phyloP scores from a whole-genome alignment of 495 filamentous ascomycete species.

The Cenococcum geophilum region DNA sequence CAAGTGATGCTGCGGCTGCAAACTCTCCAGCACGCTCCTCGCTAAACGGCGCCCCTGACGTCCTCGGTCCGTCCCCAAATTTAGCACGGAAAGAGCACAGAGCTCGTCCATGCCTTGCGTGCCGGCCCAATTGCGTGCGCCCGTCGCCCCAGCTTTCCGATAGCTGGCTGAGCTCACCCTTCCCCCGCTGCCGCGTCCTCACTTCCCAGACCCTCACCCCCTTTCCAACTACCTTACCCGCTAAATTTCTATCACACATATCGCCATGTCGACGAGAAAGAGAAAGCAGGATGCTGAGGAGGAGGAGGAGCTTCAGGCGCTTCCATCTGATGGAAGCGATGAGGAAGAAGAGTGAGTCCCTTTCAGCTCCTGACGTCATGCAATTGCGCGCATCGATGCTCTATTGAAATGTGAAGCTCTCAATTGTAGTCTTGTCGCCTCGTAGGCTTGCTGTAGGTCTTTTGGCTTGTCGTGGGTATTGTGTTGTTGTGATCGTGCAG shows the following conservation, averaged over 20 bases:
- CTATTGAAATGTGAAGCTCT: constrained; percentile 5
- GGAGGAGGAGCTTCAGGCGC: constrained; percentile 53
- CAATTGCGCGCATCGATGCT: constrained; percentile 16
- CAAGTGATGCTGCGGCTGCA: too few relatives aligned
- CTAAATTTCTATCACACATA: constrained; percentile 11
- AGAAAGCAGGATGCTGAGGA: constrained; percentile 58
- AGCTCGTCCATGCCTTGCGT: constrained; percentile 14
- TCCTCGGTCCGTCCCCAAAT: constrained; percentile 12
- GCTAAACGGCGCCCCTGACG: constrained; percentile 8
- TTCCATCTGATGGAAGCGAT: constrained; percentile 56
- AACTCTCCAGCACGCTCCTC: background rate
- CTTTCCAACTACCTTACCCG: constrained; percentile 14
- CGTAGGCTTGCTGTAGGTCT: background rate
- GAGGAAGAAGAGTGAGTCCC: constrained; percentile 59
- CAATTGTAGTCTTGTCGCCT: constrained; percentile 19
- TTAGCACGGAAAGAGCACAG: constrained; percentile 11
- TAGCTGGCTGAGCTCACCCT: constrained; percentile 19
- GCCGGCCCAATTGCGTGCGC: constrained; percentile 11
- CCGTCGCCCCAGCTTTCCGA: constrained; percentile 15
- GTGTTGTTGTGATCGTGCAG: background rate
- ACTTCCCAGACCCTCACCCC: constrained; percentile 10
- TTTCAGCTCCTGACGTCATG: constrained; percentile 33
- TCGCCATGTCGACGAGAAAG: constrained; percentile 57
- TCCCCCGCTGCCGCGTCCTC: constrained; percentile 12
- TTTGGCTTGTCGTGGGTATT: constrained; percentile 12